These are phyloP conservation scores for Typha latifolia DNA, from an alignment of 176 grass and related monocot genomes.

Conservation along the genomic window DNA sequence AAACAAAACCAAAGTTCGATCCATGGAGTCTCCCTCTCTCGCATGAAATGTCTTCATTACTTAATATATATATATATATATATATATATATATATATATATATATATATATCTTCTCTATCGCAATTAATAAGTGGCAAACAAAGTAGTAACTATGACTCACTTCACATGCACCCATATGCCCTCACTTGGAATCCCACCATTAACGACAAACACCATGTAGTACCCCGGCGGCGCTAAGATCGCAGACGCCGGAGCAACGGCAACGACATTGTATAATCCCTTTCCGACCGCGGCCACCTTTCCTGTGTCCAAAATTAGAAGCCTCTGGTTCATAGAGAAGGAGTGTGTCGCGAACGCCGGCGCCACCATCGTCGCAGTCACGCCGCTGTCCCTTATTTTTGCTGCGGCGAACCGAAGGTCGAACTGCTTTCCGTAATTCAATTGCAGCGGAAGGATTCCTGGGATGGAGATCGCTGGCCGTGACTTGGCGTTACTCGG, in stretches of 20 bases:
- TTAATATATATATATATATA: background rate
- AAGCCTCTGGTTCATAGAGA: conserved; percentile 78
- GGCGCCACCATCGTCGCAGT: conserved; percentile 56
- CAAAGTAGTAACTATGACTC: background rate
- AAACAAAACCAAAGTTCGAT: too few species aligned
- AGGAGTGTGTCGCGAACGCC: conserved; percentile 78
- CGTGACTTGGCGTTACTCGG: conserved; percentile 29
- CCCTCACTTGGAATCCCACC: conserved; percentile 55
- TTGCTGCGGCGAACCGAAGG: conserved; percentile 31
- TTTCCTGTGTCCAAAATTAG: conserved; percentile 29
- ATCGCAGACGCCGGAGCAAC: conserved; percentile 35
- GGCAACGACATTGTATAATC: conserved; percentile 13
- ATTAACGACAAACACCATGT: conserved; percentile 79
- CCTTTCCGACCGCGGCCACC: background rate
- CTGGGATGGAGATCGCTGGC: conserved; percentile 30
- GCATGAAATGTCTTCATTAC: too few species aligned
- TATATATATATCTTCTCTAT: background rate
- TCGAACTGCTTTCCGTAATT: conserved; percentile 28
- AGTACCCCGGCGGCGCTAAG: conserved; percentile 69
- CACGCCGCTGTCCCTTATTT: background rate
- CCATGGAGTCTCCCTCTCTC: too few species aligned
- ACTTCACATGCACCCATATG: conserved; percentile 55
- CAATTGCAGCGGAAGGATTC: conserved; percentile 8
- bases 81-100: background rate
- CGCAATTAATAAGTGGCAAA: background rate